Evolutionary conservation across 441 rosid genomes (phyloP).

Genomic region (Gossypium gossypioides): DNA sequence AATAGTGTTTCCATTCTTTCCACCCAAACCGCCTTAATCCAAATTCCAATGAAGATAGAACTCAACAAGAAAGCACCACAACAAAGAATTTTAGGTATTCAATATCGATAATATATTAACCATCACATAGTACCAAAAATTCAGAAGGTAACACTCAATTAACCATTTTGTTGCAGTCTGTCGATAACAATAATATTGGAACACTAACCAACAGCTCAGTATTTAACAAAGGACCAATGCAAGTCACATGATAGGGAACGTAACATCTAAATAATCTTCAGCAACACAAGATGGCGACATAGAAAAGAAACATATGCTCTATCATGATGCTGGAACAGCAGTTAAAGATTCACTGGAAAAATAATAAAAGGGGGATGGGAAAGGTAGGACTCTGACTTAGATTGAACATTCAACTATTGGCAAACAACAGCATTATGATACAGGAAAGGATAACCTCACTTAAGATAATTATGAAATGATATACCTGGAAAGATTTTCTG

Average conservation of each 20-base stretch:
- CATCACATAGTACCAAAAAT: background rate
- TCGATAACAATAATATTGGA: background rate
- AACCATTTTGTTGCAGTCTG: background rate
- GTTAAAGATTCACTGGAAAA: background rate
- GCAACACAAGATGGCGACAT: background rate
- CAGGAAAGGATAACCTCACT: background rate
- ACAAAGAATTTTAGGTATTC: background rate
- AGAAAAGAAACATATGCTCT: background rate
- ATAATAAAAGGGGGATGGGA: background rate
- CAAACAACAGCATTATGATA: background rate
- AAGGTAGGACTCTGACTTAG: background rate
- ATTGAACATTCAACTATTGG: background rate
- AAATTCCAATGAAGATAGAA: background rate
- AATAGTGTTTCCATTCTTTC: background rate
- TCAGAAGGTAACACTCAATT: background rate
- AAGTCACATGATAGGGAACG: background rate
- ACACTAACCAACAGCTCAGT: background rate
- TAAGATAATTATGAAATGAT: constrained; percentile 13
- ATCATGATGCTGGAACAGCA: background rate
- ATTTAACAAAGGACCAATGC: background rate
- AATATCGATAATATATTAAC: background rate
- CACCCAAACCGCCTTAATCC: background rate
- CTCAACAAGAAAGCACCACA: background rate
- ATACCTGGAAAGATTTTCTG: constrained; percentile 98
- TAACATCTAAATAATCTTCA: background rate